A percentile compares a stretch with the other conserved stretches of the same genome.
Conservation (phyloP, 352 stramenopile species). For the Globisporangium cederbergense region DNA sequence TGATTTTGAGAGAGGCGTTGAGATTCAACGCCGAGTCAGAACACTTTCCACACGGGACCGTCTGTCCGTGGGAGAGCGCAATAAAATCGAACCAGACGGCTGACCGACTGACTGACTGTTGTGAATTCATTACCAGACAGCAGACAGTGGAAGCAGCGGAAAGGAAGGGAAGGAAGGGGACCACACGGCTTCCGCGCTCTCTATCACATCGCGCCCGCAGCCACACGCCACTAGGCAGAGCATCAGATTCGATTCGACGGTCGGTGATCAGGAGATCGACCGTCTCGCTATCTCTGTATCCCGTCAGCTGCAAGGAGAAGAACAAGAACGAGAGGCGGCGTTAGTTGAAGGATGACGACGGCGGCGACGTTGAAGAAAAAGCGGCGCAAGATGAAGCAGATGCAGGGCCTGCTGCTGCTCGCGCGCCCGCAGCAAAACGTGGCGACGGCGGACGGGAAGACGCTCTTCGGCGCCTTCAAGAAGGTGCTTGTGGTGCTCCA, state of each 20-base stretch:
- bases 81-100: constrained; percentile 22
- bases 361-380: constrained; percentile 35
- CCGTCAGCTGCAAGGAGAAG: neutral
- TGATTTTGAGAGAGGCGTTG: neutral
- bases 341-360: constrained; percentile 25
- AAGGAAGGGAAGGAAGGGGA: constrained; percentile 2
- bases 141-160: neutral
- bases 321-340: neutral
- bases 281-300: neutral
- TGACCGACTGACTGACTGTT: neutral
- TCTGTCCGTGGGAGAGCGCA: constrained; percentile 11
- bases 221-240: neutral
- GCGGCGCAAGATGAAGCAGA: constrained; percentile 75
- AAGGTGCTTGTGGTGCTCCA: constrained; percentile 66
- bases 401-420: constrained; percentile 70
- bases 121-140: constrained; percentile 8
- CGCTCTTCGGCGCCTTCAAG: constrained; percentile 17
- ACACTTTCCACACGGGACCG: neutral
- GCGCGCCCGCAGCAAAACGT: constrained; percentile 28
- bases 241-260: neutral
- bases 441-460: neutral
- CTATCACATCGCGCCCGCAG: neutral
- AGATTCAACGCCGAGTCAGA: neutral
- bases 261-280: neutral
- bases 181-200: neutral